Evolutionary conservation across 208 protist genomes (phyloP).

Genomic region (Leishmania aethiopica): DNA sequence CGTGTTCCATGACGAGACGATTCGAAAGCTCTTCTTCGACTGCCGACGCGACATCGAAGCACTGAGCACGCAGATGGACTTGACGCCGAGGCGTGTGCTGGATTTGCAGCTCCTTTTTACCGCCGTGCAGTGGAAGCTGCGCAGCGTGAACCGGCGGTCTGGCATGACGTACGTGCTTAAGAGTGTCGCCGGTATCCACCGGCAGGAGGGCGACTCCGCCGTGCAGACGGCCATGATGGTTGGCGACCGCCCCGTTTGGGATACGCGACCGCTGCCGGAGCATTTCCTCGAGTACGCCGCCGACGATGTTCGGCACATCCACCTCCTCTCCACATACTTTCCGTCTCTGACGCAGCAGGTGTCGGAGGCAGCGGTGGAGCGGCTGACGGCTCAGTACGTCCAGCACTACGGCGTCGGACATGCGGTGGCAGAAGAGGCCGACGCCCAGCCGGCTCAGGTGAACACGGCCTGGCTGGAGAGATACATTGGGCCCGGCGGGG

Average conservation of each 20-base stretch:
- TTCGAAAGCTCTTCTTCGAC: constrained; percentile 89
- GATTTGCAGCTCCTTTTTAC: constrained; percentile 90
- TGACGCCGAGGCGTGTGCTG: constrained; percentile 61
- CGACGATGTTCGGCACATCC: constrained; percentile 88
- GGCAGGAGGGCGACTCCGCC: constrained; percentile 72
- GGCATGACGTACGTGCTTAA: constrained; percentile 88
- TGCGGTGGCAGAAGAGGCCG: constrained; percentile 68
- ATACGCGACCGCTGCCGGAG: constrained; percentile 81
- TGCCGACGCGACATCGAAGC: constrained; percentile 91
- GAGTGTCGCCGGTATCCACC: constrained; percentile 60
- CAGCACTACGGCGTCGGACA: constrained; percentile 67
- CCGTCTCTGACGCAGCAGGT: constrained; percentile 24
- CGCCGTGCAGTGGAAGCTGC: constrained; percentile 82
- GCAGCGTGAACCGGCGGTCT: constrained; percentile 80
- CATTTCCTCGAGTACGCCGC: constrained; percentile 92
- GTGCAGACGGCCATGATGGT: constrained; percentile 88
- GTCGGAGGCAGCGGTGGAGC: constrained; percentile 47
- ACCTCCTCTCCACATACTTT: constrained; percentile 55
- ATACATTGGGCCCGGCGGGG: constrained; percentile 79
- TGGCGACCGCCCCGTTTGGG: constrained; percentile 86
- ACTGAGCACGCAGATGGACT: constrained; percentile 71
- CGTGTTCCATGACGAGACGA: constrained; percentile 39
- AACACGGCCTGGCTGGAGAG: constrained; percentile 72
- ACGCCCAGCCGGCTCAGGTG: constrained; percentile 73
- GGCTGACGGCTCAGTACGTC: constrained; percentile 79